These are phyloP conservation scores for Fusarium zealandicum DNA, from an alignment of 2,329 filamentous ascomycete species.

Conservation along the genomic window DNA sequence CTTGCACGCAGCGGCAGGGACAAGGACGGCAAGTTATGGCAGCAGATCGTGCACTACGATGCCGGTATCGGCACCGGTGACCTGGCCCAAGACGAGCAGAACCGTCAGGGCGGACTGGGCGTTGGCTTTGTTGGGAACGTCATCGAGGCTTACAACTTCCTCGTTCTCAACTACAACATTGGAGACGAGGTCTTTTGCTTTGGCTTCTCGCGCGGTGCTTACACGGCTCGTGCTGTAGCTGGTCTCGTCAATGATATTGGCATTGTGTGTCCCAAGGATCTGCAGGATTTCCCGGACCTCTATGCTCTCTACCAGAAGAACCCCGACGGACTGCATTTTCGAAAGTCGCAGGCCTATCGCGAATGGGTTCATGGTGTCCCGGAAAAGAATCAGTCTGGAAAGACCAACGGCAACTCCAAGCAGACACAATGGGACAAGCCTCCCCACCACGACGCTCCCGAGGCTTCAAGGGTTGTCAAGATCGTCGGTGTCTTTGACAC, in stretches of 20 bases:
- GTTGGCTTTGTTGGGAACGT: conserved; percentile 43
- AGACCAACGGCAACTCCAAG: conserved; percentile 7
- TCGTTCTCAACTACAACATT: conserved; percentile 45
- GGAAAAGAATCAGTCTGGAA: conserved; percentile 16
- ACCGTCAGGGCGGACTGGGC: conserved; percentile 36
- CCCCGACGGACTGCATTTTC: conserved; percentile 27
- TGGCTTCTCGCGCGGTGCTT: conserved; percentile 49
- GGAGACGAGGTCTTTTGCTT: conserved; percentile 46
- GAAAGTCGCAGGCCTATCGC: conserved; percentile 34
- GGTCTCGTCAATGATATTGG: conserved; percentile 41
- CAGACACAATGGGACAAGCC: conserved; percentile 25
- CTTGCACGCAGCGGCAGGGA: conserved; percentile 37
- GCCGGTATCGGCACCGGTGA: conserved; percentile 45
- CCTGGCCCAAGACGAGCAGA: conserved; percentile 20
- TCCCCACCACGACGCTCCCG: conserved; percentile 35
- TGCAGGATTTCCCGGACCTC: conserved; percentile 40
- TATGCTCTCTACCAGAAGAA: conserved; percentile 39
- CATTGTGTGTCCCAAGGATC: conserved; percentile 35
- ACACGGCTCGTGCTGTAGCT: conserved; percentile 48
- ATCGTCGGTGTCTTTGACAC: conserved; percentile 39
- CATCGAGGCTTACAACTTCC: conserved; percentile 48
- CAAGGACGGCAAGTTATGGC: conserved; percentile 41
- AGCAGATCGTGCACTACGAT: conserved; percentile 50
- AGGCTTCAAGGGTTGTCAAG: conserved; percentile 31
- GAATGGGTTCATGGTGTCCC: conserved; percentile 37